phyloP scores from a whole-genome alignment of 345 rosid genomes.

The Firmiana major region DNA sequence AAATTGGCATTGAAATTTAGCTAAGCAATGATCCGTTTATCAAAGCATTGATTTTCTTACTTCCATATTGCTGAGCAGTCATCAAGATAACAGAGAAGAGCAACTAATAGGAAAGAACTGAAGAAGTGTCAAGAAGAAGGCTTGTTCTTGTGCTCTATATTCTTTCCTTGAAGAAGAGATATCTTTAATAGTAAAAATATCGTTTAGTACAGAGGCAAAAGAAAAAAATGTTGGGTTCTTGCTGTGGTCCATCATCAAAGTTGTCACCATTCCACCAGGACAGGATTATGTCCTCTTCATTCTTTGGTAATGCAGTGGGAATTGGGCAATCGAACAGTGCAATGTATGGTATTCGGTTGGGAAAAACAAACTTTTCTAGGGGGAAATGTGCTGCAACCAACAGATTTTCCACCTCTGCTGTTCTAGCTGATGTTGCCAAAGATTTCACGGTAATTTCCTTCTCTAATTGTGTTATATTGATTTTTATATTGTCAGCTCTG shows the following conservation, averaged over 20 bases:
- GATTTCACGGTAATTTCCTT: conserved; percentile 43
- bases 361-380: conserved; percentile 17
- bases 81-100: conserved; percentile 9
- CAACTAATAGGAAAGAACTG: neutral
- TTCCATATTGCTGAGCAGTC: conserved; percentile 2
- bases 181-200: neutral
- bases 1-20: neutral
- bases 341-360: conserved; percentile 23
- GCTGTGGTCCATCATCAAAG: conserved; percentile 20
- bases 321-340: conserved; percentile 14
- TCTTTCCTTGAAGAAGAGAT: conserved; percentile 18
- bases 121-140: conserved; percentile 1
- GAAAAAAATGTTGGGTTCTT: conserved; percentile 22
- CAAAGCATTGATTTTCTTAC: neutral
- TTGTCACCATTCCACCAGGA: conserved; percentile 23
- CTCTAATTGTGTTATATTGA: neutral
- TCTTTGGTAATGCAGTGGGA: conserved; percentile 28
- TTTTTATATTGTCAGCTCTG: neutral
- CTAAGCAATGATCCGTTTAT: neutral
- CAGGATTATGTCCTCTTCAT: conserved; percentile 28
- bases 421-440: conserved; percentile 54
- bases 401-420: conserved; percentile 26
- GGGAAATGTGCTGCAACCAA: conserved; percentile 22
- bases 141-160: conserved; percentile 11
- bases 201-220: neutral